Base-by-base conservation (phyloP, 352 stramenopile species). In the Globisporangium nagaii region DNA sequence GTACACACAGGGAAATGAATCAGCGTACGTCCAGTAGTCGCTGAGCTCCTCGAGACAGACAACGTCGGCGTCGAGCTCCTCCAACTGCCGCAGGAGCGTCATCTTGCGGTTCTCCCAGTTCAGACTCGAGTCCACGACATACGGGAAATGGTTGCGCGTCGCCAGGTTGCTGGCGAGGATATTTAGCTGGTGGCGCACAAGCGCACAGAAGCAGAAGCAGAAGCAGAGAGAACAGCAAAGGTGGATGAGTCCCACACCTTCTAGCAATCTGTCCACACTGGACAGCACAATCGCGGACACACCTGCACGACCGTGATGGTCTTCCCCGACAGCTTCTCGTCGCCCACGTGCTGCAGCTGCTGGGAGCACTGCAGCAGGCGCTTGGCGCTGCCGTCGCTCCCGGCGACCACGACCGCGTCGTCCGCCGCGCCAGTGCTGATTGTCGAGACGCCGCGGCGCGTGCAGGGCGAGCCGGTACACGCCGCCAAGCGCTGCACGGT, bases 91-190 rank as follows among this genome's bases (percentile, higher is more conserved):
- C 56, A 95, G 56, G 58, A 95, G 59, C 53, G 69, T 75, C 68
- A 86, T 73, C 60, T 90, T 91, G 45, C 84, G 80, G 53, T 79
- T 83, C 52, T 93, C 80, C 84, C 84, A 95, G 60, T 86, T 89
- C 24, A 95, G 63, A 65, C 78, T 85, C 24, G 73, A 66, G 49
- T 91, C 79, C 24, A 91, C 52, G n/a, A 93, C 84, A 49, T 95
- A 95, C 19, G 84, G 84, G 51, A 95, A 95, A 51, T 91, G 82
- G 60, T 86, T 89, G 39, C 79, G 76, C 45, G 79, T 90, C 9
- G 82, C 84, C 52, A 95, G 64, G 60, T 95, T 95, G 51, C 84
- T 88, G 30, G 84, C 84, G 28, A 95, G 57, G 46, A 95, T 93
- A 53, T 95, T 95, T 28, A 92, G 56, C 76, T 94, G 11, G 31